Base-by-base conservation (phyloP, 1,284 basidiomycete species). In the Tausonia pullulans region DNA sequence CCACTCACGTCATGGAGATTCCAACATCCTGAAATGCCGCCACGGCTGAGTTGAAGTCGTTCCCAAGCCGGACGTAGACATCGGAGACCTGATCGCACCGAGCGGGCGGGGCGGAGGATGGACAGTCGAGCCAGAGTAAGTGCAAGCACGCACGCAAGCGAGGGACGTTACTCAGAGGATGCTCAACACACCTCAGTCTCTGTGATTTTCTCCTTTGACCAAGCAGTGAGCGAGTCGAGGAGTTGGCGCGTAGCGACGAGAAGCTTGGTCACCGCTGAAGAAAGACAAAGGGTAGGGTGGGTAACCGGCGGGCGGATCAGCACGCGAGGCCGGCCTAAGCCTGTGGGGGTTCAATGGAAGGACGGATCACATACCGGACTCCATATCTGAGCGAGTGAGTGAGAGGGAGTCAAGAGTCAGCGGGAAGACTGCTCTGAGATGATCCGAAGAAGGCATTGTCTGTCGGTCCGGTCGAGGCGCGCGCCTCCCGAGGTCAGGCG, bases 31-130 rank as follows among this genome's bases (percentile, higher is more conserved):
- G 82, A 75, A 98, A 98, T 1, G 94, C 91, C 61, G 86, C 82
- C 50, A 94, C 90, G 41, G 93, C 93, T 16, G 86, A 84, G 74
- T 97, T 97, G 80, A 98, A 98, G 73, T 97, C 94, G 76, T 98
- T 98, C 27, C 95, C 95, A 16, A 98, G 81, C 58, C 87, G 84
- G 62, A 98, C 96, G 75, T 98, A 98, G 65, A 96, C 88, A 75
- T 98, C 91, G 79, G 92, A 96, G 70, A 98, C 93, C 70, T 90
- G 80, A 11, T 39, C n/a, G 14, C 3, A 6, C 9, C n/a, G 10
- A 50, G 48, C n/a, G 48, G 13, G 53, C 9, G 39, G 13, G 10
- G 27, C 10, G 6, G 3, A 5, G 5, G 2, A 49, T 8, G 9
- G 45, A 9, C 16, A 49, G 5, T 44, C 3, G 11, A 16, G 44